A percentile compares a stretch with the other conserved stretches of the same genome.
Conservation (phyloP, 257 asterid species). For the Salvia hispanica region DNA sequence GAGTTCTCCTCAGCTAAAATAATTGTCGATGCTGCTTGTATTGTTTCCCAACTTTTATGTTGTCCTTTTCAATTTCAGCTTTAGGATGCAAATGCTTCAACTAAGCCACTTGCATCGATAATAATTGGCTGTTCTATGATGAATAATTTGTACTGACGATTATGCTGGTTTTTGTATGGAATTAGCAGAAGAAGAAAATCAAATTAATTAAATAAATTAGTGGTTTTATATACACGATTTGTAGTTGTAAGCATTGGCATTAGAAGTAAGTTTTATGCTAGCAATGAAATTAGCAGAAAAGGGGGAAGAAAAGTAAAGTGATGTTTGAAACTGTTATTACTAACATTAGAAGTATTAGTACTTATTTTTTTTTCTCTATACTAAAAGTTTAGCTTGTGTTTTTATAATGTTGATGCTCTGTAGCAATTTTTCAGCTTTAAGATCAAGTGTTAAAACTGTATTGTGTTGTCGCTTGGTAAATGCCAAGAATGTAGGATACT, state of each 20-base stretch:
- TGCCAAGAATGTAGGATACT: neutral
- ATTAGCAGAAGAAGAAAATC: neutral
- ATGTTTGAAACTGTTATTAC: neutral
- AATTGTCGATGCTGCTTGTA: neutral
- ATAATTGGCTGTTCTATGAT: neutral
- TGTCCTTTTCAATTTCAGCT: slow-evolving; percentile 9
- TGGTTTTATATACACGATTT: neutral
- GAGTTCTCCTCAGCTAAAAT: slow-evolving; percentile 26
- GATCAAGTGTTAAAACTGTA: neutral
- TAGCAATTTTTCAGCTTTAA: neutral
- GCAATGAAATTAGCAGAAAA: neutral
- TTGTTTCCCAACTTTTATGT: neutral
- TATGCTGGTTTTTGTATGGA: neutral
- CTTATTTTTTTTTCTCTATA: neutral
- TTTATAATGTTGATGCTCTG: neutral
- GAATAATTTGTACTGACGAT: neutral
- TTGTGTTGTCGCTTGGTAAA: neutral
- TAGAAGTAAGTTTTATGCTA: neutral
- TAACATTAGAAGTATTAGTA: neutral
- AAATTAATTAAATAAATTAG: neutral
- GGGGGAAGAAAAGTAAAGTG: neutral
- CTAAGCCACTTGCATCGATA: neutral
- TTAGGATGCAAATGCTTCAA: neutral
- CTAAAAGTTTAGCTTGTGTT: neutral
- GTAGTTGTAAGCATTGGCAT: neutral